Evolutionary conservation across 805 yeast genomes (phyloP), one percentile per base, ranked within the genome.

Genomic region (Metschnikowia aberdeeniae): DNA sequence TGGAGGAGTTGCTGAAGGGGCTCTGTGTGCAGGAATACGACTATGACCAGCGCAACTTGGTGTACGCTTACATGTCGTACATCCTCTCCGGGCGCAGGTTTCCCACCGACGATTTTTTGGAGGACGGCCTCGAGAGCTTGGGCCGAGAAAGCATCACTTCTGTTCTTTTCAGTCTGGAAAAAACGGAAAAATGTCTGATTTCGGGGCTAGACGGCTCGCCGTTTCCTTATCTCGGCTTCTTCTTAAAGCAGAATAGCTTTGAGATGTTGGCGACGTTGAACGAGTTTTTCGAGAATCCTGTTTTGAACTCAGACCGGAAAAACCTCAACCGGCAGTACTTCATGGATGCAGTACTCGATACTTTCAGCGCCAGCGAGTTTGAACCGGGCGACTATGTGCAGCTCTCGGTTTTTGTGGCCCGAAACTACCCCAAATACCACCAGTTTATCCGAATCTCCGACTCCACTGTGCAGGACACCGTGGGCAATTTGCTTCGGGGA

Each of bases 381-480:
- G 28, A 47, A 5, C 55, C 54, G 5, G 40, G 26, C 5, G 70
- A 65, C 29, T 47, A 54, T 11, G 62, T 70, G 35, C 57, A 63
- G 5, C 61, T 87, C 40, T 74, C 87, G 2, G 77, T 88, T 3
- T 93, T 92, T 57, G 63, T 92, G 29, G 86, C 92, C 0, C 65
- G 92, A 46, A 90, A 86, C 58, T 80, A 83, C 50, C 84, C 97
- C 2, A 93, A 92, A 59, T 92, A 86, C 61, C 72, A 79, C 10
- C 99, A 92, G 62, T 90, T 87, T 50, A 73, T 92, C 9, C 72
- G 88, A 36, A 61, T 93, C 1, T 77, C 89, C 0, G 93, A 83
- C 44, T 68, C 79, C 1, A 64, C 71, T 2, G 59, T 86, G 34
- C 74, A 75, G 5, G 59, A 62, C 3, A 65, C 84, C 0, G 65